These are phyloP conservation scores for Acacia crassicarpa DNA, from an alignment of 306 rosid genomes.

Conservation along the genomic window DNA sequence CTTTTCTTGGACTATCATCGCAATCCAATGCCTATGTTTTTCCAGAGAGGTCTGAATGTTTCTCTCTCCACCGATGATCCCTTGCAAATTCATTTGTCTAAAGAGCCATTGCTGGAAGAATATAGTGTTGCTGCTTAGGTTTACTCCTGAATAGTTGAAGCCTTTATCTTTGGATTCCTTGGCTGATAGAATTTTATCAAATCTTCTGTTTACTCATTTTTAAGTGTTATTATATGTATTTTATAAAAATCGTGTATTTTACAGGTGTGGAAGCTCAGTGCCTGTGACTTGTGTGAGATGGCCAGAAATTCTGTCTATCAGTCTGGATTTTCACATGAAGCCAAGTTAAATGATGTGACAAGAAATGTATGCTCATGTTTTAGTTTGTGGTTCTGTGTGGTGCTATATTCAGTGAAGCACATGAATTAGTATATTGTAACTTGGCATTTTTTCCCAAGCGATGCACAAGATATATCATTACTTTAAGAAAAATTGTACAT, in stretches of 20 bases:
- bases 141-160: not conserved
- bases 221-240: conserved; percentile 14
- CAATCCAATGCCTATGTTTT: conserved; percentile 81
- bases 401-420: not conserved
- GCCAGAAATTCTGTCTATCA: conserved; percentile 91
- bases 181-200: conserved; percentile 1
- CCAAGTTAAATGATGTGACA: conserved; percentile 55
- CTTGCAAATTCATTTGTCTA: conserved; percentile 55
- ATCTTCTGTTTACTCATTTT: conserved; percentile 24
- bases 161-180: not conserved
- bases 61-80: conserved; percentile 76
- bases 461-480: not conserved
- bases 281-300: conserved; percentile 85
- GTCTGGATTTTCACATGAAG: conserved; percentile 79
- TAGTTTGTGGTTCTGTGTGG: not conserved
- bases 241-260: conserved; percentile 4
- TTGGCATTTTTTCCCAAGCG: not conserved
- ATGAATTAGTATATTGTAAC: not conserved
- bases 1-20: conserved; percentile 84
- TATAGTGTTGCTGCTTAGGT: conserved; percentile 58
- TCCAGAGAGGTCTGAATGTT: conserved; percentile 79
- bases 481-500: not conserved
- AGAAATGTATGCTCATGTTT: not conserved
- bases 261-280: conserved; percentile 90
- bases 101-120: conserved; percentile 53